Base-by-base conservation (phyloP, 225 moss, liverwort and hornwort species). In the Antitrichia curtipendula region DNA sequence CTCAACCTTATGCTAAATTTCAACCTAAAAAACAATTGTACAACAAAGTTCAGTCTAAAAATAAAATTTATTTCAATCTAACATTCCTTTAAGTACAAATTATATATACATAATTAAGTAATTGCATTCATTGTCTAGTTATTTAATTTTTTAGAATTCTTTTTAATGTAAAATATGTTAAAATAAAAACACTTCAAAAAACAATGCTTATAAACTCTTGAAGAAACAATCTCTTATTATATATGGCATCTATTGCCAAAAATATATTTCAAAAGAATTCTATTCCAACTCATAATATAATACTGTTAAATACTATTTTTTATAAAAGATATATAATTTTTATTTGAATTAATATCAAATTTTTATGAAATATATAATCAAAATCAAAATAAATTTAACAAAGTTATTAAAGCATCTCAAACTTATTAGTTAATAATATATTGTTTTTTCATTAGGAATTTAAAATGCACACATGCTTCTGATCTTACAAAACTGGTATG, bases 121-220 rank as follows among this genome's bases (percentile, higher is more conserved):
- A 4, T 38, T 54, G 16, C 18, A n/a, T 56, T 27, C 17, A 78
- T 18, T 57, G 3, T 7, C 18, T 16, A 38, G 0, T 54, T 3
- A 7, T n/a, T 9, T 1, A 7, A 8, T 13, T 13, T n/a, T 12
- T 49, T 4, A 14, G 5, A 18, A 28, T 8, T 45, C 45, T 45
- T 52, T 14, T 23, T 7, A 0, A 14, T 52, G 3, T 52, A 0
- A 0, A 36, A n/a, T n/a, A n/a, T 54, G 1, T 9, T 36, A 13
- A 53, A 52, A 20, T 74, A 34, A 15, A 74, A 34, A 31, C 1
- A 32, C 1, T 12, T 20, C 7, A 3, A 10, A 20, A 47, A 19
- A 12, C 1, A 31, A 4, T 4, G 20, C 1, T 23, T 23, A 23
- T 2, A 15, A 14, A 23, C 36, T 76, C 0, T 9, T 24, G 15